Evolutionary conservation across 148 eudicot genomes (phyloP).

Genomic region (Nepenthes gracilis): DNA sequence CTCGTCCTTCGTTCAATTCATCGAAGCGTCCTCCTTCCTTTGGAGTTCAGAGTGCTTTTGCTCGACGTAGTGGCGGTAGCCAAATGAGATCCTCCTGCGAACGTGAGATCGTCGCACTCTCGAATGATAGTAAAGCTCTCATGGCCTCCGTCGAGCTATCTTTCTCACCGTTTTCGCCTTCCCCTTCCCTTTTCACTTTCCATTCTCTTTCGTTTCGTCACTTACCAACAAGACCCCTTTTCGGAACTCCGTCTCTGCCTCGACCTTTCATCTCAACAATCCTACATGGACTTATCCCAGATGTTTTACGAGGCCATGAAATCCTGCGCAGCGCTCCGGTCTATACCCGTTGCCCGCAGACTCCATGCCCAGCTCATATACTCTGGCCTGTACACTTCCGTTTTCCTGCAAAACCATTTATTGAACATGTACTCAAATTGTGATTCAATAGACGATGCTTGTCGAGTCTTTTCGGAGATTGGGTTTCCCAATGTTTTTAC

Average conservation of each 20-base stretch:
- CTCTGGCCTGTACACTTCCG: slow-evolving; percentile 15
- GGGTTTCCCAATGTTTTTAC: slow-evolving; percentile 19
- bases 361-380: slow-evolving; percentile 27
- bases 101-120: background rate
- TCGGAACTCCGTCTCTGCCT: background rate
- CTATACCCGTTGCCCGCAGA: slow-evolving; percentile 10
- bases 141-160: slow-evolving; percentile 6
- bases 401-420: slow-evolving; percentile 29
- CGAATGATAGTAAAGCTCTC: slow-evolving; percentile 9
- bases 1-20: no score
- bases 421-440: slow-evolving; percentile 18
- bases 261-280: background rate
- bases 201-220: slow-evolving; percentile 1
- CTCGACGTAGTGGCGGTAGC: no score
- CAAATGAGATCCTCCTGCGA: no score
- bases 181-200: no score
- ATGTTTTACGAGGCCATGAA: slow-evolving; percentile 17
- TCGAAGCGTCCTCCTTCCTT: no score
- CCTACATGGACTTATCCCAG: slow-evolving; percentile 22
- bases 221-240: slow-evolving; percentile 3
- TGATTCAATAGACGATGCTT: slow-evolving; percentile 17
- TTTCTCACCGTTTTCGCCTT: background rate
- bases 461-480: slow-evolving; percentile 10
- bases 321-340: slow-evolving; percentile 9
- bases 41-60: no score